phyloP scores from a whole-genome alignment of 805 yeast genomes.

The Monosporozyma siamensis region DNA sequence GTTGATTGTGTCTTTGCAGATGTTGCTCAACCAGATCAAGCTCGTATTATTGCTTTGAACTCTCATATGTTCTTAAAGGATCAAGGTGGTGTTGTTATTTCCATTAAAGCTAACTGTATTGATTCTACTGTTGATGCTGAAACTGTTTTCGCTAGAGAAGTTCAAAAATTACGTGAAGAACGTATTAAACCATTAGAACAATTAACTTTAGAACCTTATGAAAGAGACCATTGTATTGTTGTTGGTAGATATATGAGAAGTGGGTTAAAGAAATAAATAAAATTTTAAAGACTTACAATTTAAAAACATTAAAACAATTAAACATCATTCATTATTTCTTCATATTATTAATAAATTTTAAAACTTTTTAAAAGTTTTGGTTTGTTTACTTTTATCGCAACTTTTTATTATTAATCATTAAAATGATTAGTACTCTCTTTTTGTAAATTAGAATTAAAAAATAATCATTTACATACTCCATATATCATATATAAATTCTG shows the following conservation, averaged over 20 bases:
- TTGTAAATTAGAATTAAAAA: slow-evolving; percentile 1
- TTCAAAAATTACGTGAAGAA: slow-evolving; percentile 97
- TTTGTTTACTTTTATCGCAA: no score
- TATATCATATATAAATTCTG: not conserved
- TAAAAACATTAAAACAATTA: no score
- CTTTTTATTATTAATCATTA: no score
- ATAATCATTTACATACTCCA: slow-evolving; percentile 1
- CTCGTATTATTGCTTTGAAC: slow-evolving; percentile 97
- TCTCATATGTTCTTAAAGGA: slow-evolving; percentile 97
- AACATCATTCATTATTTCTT: not conserved
- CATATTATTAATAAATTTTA: not conserved
- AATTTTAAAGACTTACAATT: not conserved
- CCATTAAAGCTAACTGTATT: slow-evolving; percentile 99
- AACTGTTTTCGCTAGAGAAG: slow-evolving; percentile 98
- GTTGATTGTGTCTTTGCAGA: slow-evolving; percentile 98
- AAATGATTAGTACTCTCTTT: not conserved
- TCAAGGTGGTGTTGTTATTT: slow-evolving; percentile 96
- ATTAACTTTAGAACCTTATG: slow-evolving; percentile 98
- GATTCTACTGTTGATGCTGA: slow-evolving; percentile 99
- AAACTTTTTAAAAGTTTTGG: not conserved
- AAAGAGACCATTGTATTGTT: slow-evolving; percentile 99
- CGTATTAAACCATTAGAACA: slow-evolving; percentile 97
- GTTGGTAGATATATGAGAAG: slow-evolving; percentile 95
- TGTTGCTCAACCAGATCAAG: slow-evolving; percentile 99
- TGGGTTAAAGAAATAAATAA: slow-evolving; percentile 40